Evolutionary conservation across 495 filamentous ascomycete species (phyloP).

Genomic region (Parachaetomium inaequale): DNA sequence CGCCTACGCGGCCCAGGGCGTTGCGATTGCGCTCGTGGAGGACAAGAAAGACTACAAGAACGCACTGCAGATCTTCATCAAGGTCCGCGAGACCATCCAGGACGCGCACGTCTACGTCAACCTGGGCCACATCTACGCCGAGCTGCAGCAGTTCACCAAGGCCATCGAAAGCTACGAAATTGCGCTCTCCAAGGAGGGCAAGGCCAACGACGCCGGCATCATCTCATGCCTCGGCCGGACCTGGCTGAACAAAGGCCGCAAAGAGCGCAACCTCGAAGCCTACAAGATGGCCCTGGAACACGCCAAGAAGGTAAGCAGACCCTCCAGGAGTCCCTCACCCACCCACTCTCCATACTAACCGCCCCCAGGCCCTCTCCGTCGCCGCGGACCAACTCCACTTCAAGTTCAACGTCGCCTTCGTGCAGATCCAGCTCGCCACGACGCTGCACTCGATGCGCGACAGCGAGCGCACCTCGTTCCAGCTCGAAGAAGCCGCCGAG

Average conservation of each 20-base stretch:
- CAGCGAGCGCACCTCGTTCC: constrained; percentile 68
- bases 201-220: constrained; percentile 72
- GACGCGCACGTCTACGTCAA: constrained; percentile 86
- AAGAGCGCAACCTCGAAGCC: constrained; percentile 71
- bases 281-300: constrained; percentile 87
- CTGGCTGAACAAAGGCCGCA: constrained; percentile 80
- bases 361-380: constrained; percentile 61
- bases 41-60: constrained; percentile 81
- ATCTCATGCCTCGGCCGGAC: constrained; percentile 91
- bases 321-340: not conserved
- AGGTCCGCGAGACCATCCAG: constrained; percentile 81
- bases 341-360: constrained; percentile 23
- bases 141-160: constrained; percentile 80
- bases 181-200: constrained; percentile 76
- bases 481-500: constrained; percentile 70
- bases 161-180: constrained; percentile 92
- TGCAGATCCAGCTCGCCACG: constrained; percentile 87
- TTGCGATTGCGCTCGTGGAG: constrained; percentile 89
- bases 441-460: constrained; percentile 72
- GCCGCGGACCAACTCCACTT: constrained; percentile 82
- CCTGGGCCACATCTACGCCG: constrained; percentile 85
- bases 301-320: constrained; percentile 59
- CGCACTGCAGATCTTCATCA: constrained; percentile 81
- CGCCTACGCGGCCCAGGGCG: constrained; percentile 91
- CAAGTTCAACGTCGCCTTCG: constrained; percentile 96